Evolutionary conservation across 345 rosid genomes (phyloP).

Genomic region (Salix udensis): DNA sequence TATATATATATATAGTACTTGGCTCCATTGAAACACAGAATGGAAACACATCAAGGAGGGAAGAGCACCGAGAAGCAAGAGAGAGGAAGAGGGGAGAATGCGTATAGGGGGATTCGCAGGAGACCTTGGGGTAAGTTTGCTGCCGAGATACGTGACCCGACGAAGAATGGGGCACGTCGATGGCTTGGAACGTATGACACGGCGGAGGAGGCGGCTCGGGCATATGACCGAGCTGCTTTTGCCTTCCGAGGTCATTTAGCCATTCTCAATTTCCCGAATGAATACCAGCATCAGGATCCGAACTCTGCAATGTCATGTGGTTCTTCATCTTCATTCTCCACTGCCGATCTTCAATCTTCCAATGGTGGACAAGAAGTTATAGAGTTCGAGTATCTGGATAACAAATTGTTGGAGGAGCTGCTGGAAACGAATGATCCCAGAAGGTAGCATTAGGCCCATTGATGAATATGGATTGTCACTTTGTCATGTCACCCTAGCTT

Average conservation of each 20-base stretch:
- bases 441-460: neutral
- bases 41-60: slow-evolving; percentile 19
- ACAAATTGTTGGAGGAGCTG: slow-evolving; percentile 69
- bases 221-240: slow-evolving; percentile 29
- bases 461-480: neutral
- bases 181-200: slow-evolving; percentile 48
- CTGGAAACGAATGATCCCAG: slow-evolving; percentile 26
- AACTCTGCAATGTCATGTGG: neutral
- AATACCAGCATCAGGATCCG: slow-evolving; percentile 1
- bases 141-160: slow-evolving; percentile 77
- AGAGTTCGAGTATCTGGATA: slow-evolving; percentile 73
- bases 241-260: slow-evolving; percentile 28
- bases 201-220: slow-evolving; percentile 29
- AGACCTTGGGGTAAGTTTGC: slow-evolving; percentile 86
- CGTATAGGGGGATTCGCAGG: slow-evolving; percentile 63
- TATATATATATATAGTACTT: neutral
- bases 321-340: slow-evolving; percentile 10
- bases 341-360: slow-evolving; percentile 8
- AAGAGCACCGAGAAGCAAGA: neutral
- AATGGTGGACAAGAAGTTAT: slow-evolving; percentile 34
- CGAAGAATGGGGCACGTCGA: slow-evolving; percentile 56
- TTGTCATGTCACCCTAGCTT: neutral
- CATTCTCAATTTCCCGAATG: slow-evolving; percentile 32
- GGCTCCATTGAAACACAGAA: neutral
- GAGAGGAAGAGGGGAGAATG: slow-evolving; percentile 29